Evolutionary conservation across 371 early-diverging fungal species (phyloP).

Genomic region (Rhizopus stolonifer): DNA sequence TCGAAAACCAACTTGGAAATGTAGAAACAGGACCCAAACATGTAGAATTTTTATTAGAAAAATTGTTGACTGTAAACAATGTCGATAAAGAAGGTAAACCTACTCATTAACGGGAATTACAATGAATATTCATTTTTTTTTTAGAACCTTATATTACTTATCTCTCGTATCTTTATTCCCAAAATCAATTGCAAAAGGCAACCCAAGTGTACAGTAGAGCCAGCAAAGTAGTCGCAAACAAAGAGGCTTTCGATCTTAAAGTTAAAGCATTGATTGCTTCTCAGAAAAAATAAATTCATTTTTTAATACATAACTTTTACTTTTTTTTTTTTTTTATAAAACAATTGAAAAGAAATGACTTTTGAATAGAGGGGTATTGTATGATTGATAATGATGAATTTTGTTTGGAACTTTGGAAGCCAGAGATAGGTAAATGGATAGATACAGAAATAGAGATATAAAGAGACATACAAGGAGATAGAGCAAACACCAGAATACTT

Average conservation of each 20-base stretch:
- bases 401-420: no score
- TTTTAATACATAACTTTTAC: neutral
- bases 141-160: constrained; percentile 63
- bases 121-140: neutral
- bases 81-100: constrained; percentile 52
- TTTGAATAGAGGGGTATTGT: no score
- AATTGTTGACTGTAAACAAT: constrained; percentile 65
- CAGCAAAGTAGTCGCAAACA: constrained; percentile 53
- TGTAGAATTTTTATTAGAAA: constrained; percentile 51
- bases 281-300: constrained; percentile 1
- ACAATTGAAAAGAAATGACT: no score
- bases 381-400: no score
- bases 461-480: no score
- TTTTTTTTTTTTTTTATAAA: neutral
- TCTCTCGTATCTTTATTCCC: constrained; percentile 58
- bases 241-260: constrained; percentile 50
- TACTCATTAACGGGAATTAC: neutral
- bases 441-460: no score
- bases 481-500: no score
- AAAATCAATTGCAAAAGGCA: constrained; percentile 48
- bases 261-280: constrained; percentile 18
- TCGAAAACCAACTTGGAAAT: constrained; percentile 50
- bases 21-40: constrained; percentile 20
- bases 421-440: no score
- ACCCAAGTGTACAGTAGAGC: constrained; percentile 66